Conservation (phyloP, 305 asterid genomes). For the Fraxinus ornus region DNA sequence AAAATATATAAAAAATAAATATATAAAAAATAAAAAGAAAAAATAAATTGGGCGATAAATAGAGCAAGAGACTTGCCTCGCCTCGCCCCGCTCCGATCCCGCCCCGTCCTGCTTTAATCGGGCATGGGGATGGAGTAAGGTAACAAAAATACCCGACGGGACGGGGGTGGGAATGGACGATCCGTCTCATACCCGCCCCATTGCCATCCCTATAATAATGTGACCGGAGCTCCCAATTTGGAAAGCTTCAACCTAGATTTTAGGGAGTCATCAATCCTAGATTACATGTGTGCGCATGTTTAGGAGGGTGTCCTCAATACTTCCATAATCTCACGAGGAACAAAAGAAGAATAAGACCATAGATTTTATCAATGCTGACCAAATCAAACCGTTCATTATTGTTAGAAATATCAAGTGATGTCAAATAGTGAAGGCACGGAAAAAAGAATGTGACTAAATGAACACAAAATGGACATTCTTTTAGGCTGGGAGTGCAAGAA, state of each 20-base stretch:
- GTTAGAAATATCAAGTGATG: background rate
- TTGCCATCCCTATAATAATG: too few species aligned
- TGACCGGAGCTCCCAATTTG: background rate
- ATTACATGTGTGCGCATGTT: background rate
- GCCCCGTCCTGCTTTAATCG: too few species aligned
- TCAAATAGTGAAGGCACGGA: background rate
- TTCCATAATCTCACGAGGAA: background rate
- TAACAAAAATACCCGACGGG: too few species aligned
- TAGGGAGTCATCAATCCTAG: background rate
- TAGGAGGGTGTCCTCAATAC: background rate
- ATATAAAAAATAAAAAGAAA: too few species aligned
- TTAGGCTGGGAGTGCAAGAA: conserved; percentile 5
- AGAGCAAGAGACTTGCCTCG: too few species aligned
- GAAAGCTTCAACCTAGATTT: background rate
- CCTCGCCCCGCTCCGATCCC: too few species aligned
- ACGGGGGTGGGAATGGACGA: too few species aligned
- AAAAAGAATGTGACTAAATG: background rate
- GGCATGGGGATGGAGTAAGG: too few species aligned
- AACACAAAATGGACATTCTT: conserved; percentile 9
- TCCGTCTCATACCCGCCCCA: too few species aligned
- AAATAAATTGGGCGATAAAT: too few species aligned
- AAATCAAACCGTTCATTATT: background rate
- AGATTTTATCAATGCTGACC: background rate
- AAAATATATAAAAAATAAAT: too few species aligned
- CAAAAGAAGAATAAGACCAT: background rate